Evolutionary conservation across 2,329 filamentous ascomycete genomes (phyloP).

Genomic region (Aspergillus candidus): DNA sequence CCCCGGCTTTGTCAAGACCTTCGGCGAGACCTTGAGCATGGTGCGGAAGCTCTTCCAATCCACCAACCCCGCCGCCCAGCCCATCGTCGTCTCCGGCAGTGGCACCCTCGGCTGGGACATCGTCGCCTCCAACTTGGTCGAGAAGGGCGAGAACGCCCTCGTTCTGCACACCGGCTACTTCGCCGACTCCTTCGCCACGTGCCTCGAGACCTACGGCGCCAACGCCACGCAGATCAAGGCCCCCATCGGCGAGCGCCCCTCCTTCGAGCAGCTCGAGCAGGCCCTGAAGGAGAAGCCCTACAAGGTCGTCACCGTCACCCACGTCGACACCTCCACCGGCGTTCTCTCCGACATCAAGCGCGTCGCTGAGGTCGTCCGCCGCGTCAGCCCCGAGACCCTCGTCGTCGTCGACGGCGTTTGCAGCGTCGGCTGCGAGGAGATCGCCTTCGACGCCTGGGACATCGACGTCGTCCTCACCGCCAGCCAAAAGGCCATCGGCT

Average conservation of each 20-base stretch:
- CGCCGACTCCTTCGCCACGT: conserved; percentile 88
- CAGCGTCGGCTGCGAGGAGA: conserved; percentile 93
- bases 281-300: conserved; percentile 86
- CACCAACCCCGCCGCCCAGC: conserved; percentile 72
- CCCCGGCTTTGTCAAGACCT: conserved; percentile 78
- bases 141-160: conserved; percentile 82
- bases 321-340: conserved; percentile 95
- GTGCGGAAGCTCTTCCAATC: conserved; percentile 94
- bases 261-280: conserved; percentile 80
- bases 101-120: conserved; percentile 96
- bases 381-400: conserved; percentile 83
- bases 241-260: conserved; percentile 78
- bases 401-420: conserved; percentile 94
- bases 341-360: conserved; percentile 86
- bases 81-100: conserved; percentile 88
- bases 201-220: conserved; percentile 83
- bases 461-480: conserved; percentile 90
- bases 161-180: conserved; percentile 98
- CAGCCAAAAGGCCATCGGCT: conserved; percentile 94
- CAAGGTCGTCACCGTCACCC: conserved; percentile 90
- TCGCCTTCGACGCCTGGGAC: conserved; percentile 91
- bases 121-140: conserved; percentile 85
- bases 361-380: conserved; percentile 73
- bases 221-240: conserved; percentile 86
- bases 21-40: conserved; percentile 82